Evolutionary conservation across 2,329 filamentous ascomycete species (phyloP).

Genomic region (Pseudogymnoascus sp.): DNA sequence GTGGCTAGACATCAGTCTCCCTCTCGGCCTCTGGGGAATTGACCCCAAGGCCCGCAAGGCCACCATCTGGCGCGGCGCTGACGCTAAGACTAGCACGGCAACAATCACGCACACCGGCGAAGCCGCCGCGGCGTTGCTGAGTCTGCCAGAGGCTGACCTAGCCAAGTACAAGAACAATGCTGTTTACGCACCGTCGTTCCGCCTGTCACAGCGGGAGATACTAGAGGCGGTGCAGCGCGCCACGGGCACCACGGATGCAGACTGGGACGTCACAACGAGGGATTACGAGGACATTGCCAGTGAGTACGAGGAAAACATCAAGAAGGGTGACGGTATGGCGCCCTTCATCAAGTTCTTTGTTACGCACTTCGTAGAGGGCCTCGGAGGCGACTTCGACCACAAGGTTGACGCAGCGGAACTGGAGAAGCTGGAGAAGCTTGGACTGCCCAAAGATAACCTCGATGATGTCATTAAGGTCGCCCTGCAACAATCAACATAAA

Average conservation of each 20-base stretch:
- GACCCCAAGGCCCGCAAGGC: slow-evolving; percentile 37
- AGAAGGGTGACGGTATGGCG: slow-evolving; percentile 4
- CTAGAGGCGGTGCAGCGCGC: slow-evolving; percentile 23
- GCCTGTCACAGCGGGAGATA: slow-evolving; percentile 43
- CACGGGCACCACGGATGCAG: slow-evolving; percentile 20
- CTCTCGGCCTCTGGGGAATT: slow-evolving; percentile 38
- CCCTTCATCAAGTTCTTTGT: slow-evolving; percentile 4
- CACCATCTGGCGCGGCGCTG: slow-evolving; percentile 44
- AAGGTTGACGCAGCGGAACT: not conserved
- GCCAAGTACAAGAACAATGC: slow-evolving; percentile 33
- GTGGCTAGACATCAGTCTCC: slow-evolving; percentile 47
- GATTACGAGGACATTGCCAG: not conserved
- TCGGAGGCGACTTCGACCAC: not conserved
- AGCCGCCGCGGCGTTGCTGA: slow-evolving; percentile 44
- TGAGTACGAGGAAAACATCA: not conserved
- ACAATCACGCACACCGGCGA: slow-evolving; percentile 46
- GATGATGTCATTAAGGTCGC: not conserved
- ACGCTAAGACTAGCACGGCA: slow-evolving; percentile 34
- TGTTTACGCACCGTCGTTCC: slow-evolving; percentile 38
- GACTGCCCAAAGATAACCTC: not conserved
- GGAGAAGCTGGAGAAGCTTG: not conserved
- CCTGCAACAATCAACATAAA: not conserved
- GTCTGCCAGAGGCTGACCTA: slow-evolving; percentile 32
- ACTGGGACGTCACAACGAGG: slow-evolving; percentile 17
- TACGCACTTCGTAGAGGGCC: slow-evolving; percentile 1